Evolutionary conservation across 2,329 filamentous ascomycete genomes (phyloP), one percentile per base, ranked within the genome.

Genomic region (Endocalyx cinctus): DNA sequence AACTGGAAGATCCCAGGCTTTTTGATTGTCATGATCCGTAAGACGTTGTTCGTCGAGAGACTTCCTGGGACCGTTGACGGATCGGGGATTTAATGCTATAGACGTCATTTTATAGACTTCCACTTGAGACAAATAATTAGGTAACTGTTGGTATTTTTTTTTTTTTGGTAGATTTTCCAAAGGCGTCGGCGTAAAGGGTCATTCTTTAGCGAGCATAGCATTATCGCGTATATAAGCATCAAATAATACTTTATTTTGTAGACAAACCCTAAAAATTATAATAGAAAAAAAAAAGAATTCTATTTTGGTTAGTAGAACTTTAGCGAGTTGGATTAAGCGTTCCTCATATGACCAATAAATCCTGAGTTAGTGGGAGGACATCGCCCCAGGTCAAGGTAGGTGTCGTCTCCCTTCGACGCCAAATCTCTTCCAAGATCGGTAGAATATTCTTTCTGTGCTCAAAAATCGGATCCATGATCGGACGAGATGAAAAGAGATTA

Each of bases 41-140:
- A 51, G 41, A 46, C 36, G 7, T 35, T 52, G 11, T 54, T 55
- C 14, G 39, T 42, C 4, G 41, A 54, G 22, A 47, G 41, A 10
- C 27, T 53, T 20, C 18, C 26, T 4, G 30, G 37, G 4, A 39
- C 35, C 18, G 38, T 48, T 20, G 32, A 48, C 36, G 51, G 51
- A 2, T 45, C 46, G 28, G 19, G 18, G 31, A 27, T 40, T 20
- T 43, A 17, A 29, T 15, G 14, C n/a, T n/a, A n/a, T n/a, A n/a
- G n/a, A n/a, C n/a, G n/a, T n/a, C n/a, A n/a, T n/a, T n/a, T n/a
- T n/a, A n/a, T n/a, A n/a, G n/a, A n/a, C n/a, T n/a, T n/a, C n/a
- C n/a, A n/a, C n/a, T n/a, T n/a, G n/a, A n/a, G n/a, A n/a, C n/a
- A n/a, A n/a, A n/a, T n/a, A n/a, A n/a, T n/a, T n/a, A n/a, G n/a